A percentile compares a stretch with the other conserved stretches of the same genome.
These are phyloP conservation scores for Amphicarpaea edgeworthii DNA, from an alignment of 306 rosid species.

Conservation along the genomic window DNA sequence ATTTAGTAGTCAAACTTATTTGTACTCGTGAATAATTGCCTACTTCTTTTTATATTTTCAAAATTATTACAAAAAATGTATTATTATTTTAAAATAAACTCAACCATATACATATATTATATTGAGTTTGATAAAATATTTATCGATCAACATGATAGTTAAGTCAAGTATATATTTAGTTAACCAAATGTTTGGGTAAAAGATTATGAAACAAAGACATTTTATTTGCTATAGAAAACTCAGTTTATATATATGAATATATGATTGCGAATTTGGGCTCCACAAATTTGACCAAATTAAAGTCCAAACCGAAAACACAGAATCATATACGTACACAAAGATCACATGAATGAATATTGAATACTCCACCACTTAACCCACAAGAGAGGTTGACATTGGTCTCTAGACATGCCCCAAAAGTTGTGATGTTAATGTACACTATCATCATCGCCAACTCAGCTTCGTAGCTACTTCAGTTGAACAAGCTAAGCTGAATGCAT, in stretches of 20 bases:
- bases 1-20: too few relatives aligned
- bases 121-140: too few relatives aligned
- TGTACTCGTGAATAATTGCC: too few relatives aligned
- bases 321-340: background rate
- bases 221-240: background rate
- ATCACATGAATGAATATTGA: background rate
- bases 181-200: too few relatives aligned
- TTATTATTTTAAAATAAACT: too few relatives aligned
- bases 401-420: background rate
- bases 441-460: background rate
- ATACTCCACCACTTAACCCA: background rate
- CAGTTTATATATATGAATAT: too few relatives aligned
- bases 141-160: too few relatives aligned
- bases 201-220: too few relatives aligned
- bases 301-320: background rate
- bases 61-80: too few relatives aligned
- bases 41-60: too few relatives aligned
- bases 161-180: too few relatives aligned
- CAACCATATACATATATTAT: too few relatives aligned
- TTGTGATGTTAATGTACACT: background rate
- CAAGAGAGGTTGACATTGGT: background rate
- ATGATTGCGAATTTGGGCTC: background rate
- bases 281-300: slow-evolving; percentile 2
- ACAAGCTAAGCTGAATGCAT: background rate
- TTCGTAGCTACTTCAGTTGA: background rate